A percentile compares a stretch with the other conserved stretches of the same genome.
Conservation (phyloP, 352 stramenopile species). For the Phytophthora hybrid region DNA sequence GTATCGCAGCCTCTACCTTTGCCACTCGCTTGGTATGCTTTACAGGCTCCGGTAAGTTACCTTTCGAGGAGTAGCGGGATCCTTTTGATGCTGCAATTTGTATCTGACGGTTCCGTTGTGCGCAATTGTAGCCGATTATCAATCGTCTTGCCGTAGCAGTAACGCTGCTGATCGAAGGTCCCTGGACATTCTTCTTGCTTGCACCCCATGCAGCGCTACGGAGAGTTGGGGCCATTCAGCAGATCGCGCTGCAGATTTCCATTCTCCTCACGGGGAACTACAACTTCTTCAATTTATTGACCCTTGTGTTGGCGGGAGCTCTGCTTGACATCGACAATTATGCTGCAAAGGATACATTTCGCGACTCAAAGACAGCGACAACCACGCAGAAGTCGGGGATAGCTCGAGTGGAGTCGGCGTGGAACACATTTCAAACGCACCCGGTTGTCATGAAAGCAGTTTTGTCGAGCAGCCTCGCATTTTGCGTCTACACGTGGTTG, state of each 20-base stretch:
- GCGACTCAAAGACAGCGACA: neutral
- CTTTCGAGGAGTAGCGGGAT: neutral
- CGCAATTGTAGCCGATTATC: conserved; percentile 60
- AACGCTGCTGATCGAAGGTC: conserved; percentile 92
- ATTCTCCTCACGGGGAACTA: conserved; percentile 94
- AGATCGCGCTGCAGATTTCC: conserved; percentile 84
- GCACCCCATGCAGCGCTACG: conserved; percentile 66
- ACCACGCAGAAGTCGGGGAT: conserved; percentile 12
- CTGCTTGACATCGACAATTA: conserved; percentile 42
- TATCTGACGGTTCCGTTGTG: conserved; percentile 17
- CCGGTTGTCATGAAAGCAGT: neutral
- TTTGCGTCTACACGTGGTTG: conserved; percentile 42
- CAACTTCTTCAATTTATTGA: conserved; percentile 96
- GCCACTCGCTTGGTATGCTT: conserved; percentile 85
- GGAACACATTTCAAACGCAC: conserved; percentile 39
- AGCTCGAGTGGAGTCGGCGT: conserved; percentile 30
- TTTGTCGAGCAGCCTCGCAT: conserved; percentile 20
- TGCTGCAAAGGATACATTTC: neutral
- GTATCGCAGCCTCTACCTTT: conserved; percentile 87
- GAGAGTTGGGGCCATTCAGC: conserved; percentile 60
- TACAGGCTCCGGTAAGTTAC: conserved; percentile 75
- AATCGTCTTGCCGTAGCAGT: conserved; percentile 81
- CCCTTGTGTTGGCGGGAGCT: conserved; percentile 52
- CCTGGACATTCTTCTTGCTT: conserved; percentile 85
- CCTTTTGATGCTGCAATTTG: neutral